A percentile compares a stretch with the other conserved stretches of the same genome.
Conservation (phyloP, 2,329 filamentous ascomycete genomes). For the Exophiala sp. region DNA sequence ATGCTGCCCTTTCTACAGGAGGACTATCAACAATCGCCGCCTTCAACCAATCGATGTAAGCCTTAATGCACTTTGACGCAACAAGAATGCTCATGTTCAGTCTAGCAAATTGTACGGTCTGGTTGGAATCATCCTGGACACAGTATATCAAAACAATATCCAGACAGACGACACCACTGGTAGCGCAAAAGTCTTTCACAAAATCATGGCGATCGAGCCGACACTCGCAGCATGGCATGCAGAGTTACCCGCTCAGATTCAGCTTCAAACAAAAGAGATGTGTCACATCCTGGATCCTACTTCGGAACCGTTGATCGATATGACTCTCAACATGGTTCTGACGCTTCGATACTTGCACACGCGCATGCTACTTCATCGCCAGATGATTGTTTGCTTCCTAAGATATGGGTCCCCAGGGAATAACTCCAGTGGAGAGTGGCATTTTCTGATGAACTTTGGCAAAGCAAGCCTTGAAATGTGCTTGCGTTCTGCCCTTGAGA, state of each 20-base stretch:
- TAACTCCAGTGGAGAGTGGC: no score
- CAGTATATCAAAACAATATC: slow-evolving; percentile 1
- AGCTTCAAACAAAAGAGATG: no score
- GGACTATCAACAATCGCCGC: no score
- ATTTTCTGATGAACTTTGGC: no score
- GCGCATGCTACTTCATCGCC: slow-evolving; percentile 42
- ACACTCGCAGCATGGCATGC: neutral
- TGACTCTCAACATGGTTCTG: slow-evolving; percentile 40
- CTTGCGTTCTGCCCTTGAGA: no score
- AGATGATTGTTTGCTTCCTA: slow-evolving; percentile 24
- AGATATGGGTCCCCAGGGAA: no score
- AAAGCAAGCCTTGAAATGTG: no score
- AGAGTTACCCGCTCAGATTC: no score
- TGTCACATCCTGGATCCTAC: slow-evolving; percentile 26
- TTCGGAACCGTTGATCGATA: slow-evolving; percentile 30
- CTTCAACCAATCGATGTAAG: no score
- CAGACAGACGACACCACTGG: neutral
- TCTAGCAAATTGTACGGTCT: neutral
- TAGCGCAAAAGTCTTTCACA: neutral
- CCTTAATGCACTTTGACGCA: no score
- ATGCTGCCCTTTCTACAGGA: slow-evolving; percentile 17
- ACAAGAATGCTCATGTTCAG: no score
- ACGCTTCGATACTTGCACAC: slow-evolving; percentile 43
- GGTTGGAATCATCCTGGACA: neutral
- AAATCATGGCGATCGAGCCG: neutral